Evolutionary conservation across 345 rosid genomes (phyloP), one percentile per base, ranked within the genome.

Genomic region (Dovyalis caffra): DNA sequence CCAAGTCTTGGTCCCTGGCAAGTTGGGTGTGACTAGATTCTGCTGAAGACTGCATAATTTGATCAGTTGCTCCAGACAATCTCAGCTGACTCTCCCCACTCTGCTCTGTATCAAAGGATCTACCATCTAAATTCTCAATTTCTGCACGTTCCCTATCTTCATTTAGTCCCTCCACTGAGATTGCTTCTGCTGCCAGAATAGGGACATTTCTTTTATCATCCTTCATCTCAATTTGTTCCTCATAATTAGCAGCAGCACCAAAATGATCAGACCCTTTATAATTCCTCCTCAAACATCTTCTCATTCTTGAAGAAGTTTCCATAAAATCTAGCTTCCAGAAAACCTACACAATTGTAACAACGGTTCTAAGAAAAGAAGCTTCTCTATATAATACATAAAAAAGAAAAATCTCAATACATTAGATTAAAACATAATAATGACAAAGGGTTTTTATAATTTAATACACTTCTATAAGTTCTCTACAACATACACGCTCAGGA

Each of bases 301-400:
- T 89, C 99, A 96, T 96, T 89, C 99, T 90, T 35, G 97, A 90
- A 77, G 97, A 92, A 85, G 86, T 93, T 85, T 96, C 99, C 92
- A 88, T 88, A 69, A 90, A 86, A 82, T 96, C 99, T 70, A 91
- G 88, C 94, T 96, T 91, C 97, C 98, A 96, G 83, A 90, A 96
- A 82, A 93, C 75, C 99, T 95, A 82, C 74, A 84, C 58, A 77
- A 76, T 57, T 25, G 73, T 26, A 47, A 74, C 16, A 51, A 68
- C 58, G 53, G 23, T 64, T 38, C 23, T 65, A 35, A 73, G 56
- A 72, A 71, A 56, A n/a, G 61, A 49, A 75, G 33, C 58, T 68
- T 69, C 51, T 61, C 28, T 20, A n/a, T 21, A 49, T 11, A 64
- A 47, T 64, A 31, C 9, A 34, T 40, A 73, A 63, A 57, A 37